A percentile compares a stretch with the other conserved stretches of the same genome.
phyloP scores from a whole-genome alignment of 1,284 basidiomycete genomes.

The Vanrija pseudolonga region DNA sequence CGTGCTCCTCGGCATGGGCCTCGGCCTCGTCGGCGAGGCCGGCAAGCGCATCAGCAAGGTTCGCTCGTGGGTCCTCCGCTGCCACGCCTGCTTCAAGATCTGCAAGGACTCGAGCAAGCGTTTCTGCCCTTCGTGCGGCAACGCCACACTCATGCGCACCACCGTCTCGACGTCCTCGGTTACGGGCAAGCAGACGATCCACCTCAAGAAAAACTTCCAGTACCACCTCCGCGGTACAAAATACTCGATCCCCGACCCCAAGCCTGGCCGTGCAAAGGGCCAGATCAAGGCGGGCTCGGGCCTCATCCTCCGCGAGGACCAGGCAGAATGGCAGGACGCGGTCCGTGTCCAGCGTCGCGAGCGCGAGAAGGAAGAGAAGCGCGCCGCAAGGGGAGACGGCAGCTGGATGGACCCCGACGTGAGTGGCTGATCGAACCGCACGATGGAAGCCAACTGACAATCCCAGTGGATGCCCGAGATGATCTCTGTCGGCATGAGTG shows the following conservation, averaged over 20 bases:
- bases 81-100: constrained; percentile 99
- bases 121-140: constrained; percentile 97
- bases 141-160: constrained; percentile 82
- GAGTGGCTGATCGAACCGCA: constrained; percentile 15
- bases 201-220: constrained; percentile 92
- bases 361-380: constrained; percentile 72
- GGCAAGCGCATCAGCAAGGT: constrained; percentile 87
- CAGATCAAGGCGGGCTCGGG: constrained; percentile 63
- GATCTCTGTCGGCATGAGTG: constrained; percentile 66
- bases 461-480: constrained; percentile 77
- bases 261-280: constrained; percentile 83
- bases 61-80: constrained; percentile 93
- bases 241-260: constrained; percentile 89
- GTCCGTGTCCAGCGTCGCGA: constrained; percentile 68
- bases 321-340: constrained; percentile 77
- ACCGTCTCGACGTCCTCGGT: constrained; percentile 75
- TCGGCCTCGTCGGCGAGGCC: constrained; percentile 85
- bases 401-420: constrained; percentile 91
- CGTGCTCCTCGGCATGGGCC: constrained; percentile 89
- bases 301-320: constrained; percentile 84
- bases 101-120: constrained; percentile 94
- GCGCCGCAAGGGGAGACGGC: constrained; percentile 58
- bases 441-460: neutral
- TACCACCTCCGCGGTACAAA: constrained; percentile 88
- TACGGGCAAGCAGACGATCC: constrained; percentile 63